Evolutionary conservation across 768 basidiomycete species (phyloP).

Genomic region (Strobilomyces echinocephalus): DNA sequence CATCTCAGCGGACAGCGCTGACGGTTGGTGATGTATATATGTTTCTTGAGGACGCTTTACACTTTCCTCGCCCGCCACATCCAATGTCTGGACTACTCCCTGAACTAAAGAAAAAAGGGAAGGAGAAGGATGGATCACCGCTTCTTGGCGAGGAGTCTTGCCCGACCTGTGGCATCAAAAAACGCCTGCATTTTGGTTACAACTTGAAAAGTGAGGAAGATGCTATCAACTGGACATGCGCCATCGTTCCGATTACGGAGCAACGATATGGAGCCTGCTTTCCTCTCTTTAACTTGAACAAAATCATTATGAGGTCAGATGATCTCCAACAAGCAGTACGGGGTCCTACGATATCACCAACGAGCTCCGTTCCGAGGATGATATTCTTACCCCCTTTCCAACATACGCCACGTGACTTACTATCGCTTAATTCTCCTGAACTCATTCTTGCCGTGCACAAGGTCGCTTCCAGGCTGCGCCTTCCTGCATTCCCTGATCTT

Average conservation of each 20-base stretch:
- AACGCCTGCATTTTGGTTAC: slow-evolving; percentile 23
- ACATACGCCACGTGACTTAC: slow-evolving; percentile 21
- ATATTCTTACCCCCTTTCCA: slow-evolving; percentile 10
- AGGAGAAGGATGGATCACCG: slow-evolving; percentile 21
- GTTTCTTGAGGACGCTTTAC: slow-evolving; percentile 41
- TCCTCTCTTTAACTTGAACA: slow-evolving; percentile 18
- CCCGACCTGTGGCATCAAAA: slow-evolving; percentile 28
- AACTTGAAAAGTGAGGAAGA: slow-evolving; percentile 20
- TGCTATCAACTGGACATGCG: slow-evolving; percentile 19
- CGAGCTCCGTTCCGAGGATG: slow-evolving; percentile 4
- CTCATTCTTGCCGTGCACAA: slow-evolving; percentile 28
- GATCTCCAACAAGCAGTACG: slow-evolving; percentile 17
- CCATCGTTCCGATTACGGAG: slow-evolving; percentile 20
- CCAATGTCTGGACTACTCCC: slow-evolving; percentile 2
- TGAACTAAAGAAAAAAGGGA: slow-evolving; percentile 25
- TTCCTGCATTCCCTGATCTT: slow-evolving; percentile 20
- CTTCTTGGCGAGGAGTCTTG: slow-evolving; percentile 22
- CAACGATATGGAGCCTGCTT: slow-evolving; percentile 16
- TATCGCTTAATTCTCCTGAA: slow-evolving; percentile 22
- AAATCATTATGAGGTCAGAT: slow-evolving; percentile 10
- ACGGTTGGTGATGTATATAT: slow-evolving; percentile 40
- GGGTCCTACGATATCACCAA: slow-evolving; percentile 1
- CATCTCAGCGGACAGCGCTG: slow-evolving; percentile 22
- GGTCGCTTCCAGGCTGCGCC: slow-evolving; percentile 13
- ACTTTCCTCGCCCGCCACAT: slow-evolving; percentile 32